Percentiles rank a stretch among this genome's conserved stretches.
Conservation (phyloP, 108 stramenopile species). For the Cyclotella baltica region DNA sequence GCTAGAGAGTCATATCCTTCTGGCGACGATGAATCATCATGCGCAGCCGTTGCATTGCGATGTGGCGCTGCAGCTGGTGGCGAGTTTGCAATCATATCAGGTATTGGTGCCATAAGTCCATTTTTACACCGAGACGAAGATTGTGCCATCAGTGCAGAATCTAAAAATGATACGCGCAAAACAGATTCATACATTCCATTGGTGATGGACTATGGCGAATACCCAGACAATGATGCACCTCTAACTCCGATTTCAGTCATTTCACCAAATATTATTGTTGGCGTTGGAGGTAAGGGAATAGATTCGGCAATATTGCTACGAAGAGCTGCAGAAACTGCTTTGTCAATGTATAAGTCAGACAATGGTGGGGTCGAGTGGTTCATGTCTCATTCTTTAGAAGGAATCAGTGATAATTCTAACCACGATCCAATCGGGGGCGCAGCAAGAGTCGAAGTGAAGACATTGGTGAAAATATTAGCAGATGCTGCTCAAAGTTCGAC, state of each 20-base stretch:
- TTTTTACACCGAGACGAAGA: slow-evolving; percentile 40
- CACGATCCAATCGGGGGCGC: slow-evolving; percentile 31
- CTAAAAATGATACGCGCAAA: not conserved
- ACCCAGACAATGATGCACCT: slow-evolving; percentile 1
- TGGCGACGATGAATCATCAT: slow-evolving; percentile 41
- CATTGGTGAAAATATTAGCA: slow-evolving; percentile 65
- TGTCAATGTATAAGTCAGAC: slow-evolving; percentile 42
- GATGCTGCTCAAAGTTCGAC: slow-evolving; percentile 76
- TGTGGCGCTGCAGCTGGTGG: slow-evolving; percentile 35
- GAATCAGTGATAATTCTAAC: slow-evolving; percentile 10
- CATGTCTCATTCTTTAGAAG: slow-evolving; percentile 48
- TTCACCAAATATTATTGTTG: slow-evolving; percentile 49
- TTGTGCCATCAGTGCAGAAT: not conserved
- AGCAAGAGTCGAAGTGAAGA: slow-evolving; percentile 28
- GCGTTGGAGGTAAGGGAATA: slow-evolving; percentile 66
- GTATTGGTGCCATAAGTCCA: slow-evolving; percentile 57
- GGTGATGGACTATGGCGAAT: slow-evolving; percentile 28
- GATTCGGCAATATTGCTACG: slow-evolving; percentile 60
- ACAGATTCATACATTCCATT: slow-evolving; percentile 21
- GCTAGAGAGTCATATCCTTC: slow-evolving; percentile 40
- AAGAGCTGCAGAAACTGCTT: slow-evolving; percentile 43
- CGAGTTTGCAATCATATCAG: slow-evolving; percentile 66
- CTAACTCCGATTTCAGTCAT: slow-evolving; percentile 51
- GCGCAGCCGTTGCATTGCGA: slow-evolving; percentile 59
- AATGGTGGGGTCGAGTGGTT: slow-evolving; percentile 56